Evolutionary conservation across 768 basidiomycete genomes (phyloP).

Genomic region (Collybiopsis luxurians): DNA sequence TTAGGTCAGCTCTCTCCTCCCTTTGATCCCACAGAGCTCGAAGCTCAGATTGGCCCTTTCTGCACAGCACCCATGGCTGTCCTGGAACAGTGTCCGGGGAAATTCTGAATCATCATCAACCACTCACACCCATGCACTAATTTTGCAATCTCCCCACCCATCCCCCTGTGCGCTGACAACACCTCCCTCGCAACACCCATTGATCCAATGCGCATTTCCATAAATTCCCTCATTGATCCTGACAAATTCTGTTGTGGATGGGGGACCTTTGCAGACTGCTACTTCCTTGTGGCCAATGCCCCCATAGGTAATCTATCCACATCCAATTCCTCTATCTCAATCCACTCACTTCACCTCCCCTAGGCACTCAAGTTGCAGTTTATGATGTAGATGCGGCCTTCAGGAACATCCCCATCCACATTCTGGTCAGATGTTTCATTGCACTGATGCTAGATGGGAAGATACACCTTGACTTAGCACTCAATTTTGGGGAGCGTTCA

Average conservation of each 20-base stretch:
- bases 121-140: slow-evolving; percentile 16
- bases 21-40: slow-evolving; percentile 11
- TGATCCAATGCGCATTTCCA: slow-evolving; percentile 13
- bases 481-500: slow-evolving; percentile 26
- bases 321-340: background rate
- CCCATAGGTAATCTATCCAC: slow-evolving; percentile 15
- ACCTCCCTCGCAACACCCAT: slow-evolving; percentile 4
- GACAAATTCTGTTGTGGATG: slow-evolving; percentile 25
- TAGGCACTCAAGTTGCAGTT: slow-evolving; percentile 30
- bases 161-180: background rate
- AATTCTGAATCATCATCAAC: slow-evolving; percentile 24
- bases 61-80: slow-evolving; percentile 23
- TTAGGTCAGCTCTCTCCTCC: slow-evolving; percentile 12
- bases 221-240: slow-evolving; percentile 24
- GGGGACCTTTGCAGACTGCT: slow-evolving; percentile 27
- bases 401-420: slow-evolving; percentile 30
- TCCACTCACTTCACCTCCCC: too few species aligned
- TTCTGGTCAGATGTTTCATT: slow-evolving; percentile 19
- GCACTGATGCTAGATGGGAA: slow-evolving; percentile 17
- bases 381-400: slow-evolving; percentile 38
- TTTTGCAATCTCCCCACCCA: slow-evolving; percentile 1
- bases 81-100: slow-evolving; percentile 18
- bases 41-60: slow-evolving; percentile 21
- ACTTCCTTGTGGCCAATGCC: slow-evolving; percentile 21
- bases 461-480: slow-evolving; percentile 25